Conservation (phyloP, 257 asterid genomes). For the Nicotiana noctiflora region DNA sequence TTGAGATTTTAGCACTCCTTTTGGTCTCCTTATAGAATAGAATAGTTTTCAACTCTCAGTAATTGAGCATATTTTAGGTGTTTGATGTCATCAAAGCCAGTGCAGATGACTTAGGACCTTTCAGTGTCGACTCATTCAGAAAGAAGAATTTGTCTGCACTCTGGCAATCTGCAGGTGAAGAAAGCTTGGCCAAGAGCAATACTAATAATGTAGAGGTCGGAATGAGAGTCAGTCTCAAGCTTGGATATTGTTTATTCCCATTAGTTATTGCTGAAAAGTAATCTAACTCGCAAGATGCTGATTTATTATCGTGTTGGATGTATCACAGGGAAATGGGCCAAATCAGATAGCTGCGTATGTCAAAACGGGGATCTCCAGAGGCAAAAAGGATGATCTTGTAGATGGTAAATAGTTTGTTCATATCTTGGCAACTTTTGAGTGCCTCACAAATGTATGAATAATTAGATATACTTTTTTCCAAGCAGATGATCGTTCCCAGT, state of each 20-base stretch:
- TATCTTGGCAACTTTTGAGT: neutral
- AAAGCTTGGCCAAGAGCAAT: conserved; percentile 23
- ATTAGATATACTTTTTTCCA: neutral
- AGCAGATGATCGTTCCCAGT: conserved; percentile 56
- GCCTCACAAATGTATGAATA: conserved; percentile 11
- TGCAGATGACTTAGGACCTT: conserved; percentile 62
- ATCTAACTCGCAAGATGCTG: conserved; percentile 10
- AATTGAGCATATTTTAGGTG: conserved; percentile 33
- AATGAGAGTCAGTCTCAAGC: conserved; percentile 10
- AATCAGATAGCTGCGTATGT: conserved; percentile 25
- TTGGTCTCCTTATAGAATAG: neutral
- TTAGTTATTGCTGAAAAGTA: neutral
- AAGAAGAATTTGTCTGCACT: conserved; percentile 61
- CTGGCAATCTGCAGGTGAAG: conserved; percentile 47
- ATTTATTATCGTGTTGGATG: conserved; percentile 16
- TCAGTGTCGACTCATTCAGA: conserved; percentile 52
- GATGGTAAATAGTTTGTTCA: conserved; percentile 37
- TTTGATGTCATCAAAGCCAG: conserved; percentile 58
- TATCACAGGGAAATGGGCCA: conserved; percentile 27
- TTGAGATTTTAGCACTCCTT: neutral
- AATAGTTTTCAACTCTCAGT: neutral
- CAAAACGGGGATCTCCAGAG: conserved; percentile 39
- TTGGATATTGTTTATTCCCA: neutral
- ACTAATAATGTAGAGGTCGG: conserved; percentile 49
- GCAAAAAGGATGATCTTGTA: conserved; percentile 34